A percentile compares a stretch with the other conserved stretches of the same genome.
phyloP scores from a whole-genome alignment of 495 filamentous ascomycete species.

The Aspergillus incahuasiensis region DNA sequence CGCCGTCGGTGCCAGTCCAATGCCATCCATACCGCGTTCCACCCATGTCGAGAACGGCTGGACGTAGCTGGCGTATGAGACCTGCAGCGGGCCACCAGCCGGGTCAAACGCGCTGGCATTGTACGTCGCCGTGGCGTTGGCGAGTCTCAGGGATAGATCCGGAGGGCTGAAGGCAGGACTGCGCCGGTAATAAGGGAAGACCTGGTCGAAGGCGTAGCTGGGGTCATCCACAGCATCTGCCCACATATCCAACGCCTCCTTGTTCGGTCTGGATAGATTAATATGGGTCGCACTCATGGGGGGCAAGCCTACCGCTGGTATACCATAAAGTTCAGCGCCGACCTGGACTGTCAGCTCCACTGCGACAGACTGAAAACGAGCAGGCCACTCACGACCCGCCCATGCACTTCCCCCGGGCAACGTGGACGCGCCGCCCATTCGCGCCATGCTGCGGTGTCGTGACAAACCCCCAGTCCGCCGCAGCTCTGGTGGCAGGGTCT shows the following conservation, averaged over 20 bases:
- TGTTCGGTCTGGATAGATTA: slow-evolving; percentile 27
- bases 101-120: slow-evolving; percentile 29
- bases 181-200: slow-evolving; percentile 53
- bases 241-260: slow-evolving; percentile 47
- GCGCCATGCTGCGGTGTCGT: slow-evolving; percentile 29
- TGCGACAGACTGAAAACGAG: neutral
- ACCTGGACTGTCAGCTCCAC: slow-evolving; percentile 17
- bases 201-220: slow-evolving; percentile 48
- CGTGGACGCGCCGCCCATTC: slow-evolving; percentile 35
- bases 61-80: slow-evolving; percentile 48
- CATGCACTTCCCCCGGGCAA: slow-evolving; percentile 34
- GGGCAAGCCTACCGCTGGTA: slow-evolving; percentile 27
- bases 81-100: slow-evolving; percentile 41
- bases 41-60: slow-evolving; percentile 41
- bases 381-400: slow-evolving; percentile 34
- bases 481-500: slow-evolving; percentile 20
- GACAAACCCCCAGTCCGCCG: slow-evolving; percentile 48
- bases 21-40: slow-evolving; percentile 28
- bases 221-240: slow-evolving; percentile 52
- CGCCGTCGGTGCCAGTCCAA: slow-evolving; percentile 30
- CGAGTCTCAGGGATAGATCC: slow-evolving; percentile 22
- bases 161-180: slow-evolving; percentile 50
- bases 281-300: neutral
- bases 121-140: slow-evolving; percentile 45
- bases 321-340: slow-evolving; percentile 33